Conservation (phyloP, 768 basidiomycete genomes). For the Termitomyces sp. region DNA sequence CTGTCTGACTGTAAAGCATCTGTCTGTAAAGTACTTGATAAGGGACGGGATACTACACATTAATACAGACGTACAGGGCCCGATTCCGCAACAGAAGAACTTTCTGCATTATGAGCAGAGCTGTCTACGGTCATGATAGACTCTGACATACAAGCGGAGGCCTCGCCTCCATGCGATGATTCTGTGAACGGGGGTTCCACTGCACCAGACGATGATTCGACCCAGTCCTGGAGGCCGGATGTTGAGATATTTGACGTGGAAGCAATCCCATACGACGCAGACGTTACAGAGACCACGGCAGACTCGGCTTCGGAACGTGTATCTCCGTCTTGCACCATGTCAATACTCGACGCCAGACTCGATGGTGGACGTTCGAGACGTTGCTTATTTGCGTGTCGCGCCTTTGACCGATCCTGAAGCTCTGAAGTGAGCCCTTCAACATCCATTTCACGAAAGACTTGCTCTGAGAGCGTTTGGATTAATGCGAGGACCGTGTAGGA, state of each 20-base stretch:
- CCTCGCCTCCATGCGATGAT: conserved; percentile 13
- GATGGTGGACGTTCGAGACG: conserved; percentile 16
- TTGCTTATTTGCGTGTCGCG: conserved; percentile 10
- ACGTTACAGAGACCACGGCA: conserved; percentile 33
- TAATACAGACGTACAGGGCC: conserved; percentile 8
- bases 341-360: conserved; percentile 34
- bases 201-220: conserved; percentile 19
- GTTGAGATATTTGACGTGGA: conserved; percentile 13
- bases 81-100: conserved; percentile 17
- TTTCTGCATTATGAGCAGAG: conserved; percentile 28
- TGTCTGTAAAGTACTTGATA: conserved; percentile 19
- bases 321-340: conserved; percentile 30
- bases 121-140: conserved; percentile 29
- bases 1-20: conserved; percentile 34
- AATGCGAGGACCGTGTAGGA: conserved; percentile 74
- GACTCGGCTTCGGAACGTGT: conserved; percentile 42
- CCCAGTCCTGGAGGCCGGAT: conserved; percentile 36
- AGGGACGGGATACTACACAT: not conserved
- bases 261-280: conserved; percentile 13
- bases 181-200: conserved; percentile 14
- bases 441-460: conserved; percentile 70
- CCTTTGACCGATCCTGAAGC: conserved; percentile 35
- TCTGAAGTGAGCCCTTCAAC: conserved; percentile 68
- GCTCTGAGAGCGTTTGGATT: conserved; percentile 60
- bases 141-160: conserved; percentile 29